A percentile compares a stretch with the other conserved stretches of the same genome.
These are phyloP conservation scores for Neofusicoccum sp. DNA, from an alignment of 2,329 filamentous ascomycete genomes.

Conservation along the genomic window DNA sequence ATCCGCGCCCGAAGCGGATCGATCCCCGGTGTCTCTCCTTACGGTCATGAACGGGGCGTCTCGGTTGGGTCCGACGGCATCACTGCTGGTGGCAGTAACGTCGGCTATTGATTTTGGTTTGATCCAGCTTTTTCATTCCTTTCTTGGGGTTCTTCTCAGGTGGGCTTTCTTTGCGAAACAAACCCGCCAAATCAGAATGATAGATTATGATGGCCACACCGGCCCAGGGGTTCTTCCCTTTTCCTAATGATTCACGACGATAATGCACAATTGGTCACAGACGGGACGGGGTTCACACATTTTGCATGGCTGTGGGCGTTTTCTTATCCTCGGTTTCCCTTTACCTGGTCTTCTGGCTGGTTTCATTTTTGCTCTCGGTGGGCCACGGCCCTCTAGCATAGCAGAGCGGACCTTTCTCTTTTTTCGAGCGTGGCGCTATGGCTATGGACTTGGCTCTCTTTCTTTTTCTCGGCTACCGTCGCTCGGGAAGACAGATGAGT, in stretches of 20 bases:
- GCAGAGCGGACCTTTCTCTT: neutral
- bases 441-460: neutral
- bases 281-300: neutral
- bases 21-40: slow-evolving; percentile 28
- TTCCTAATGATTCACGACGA: neutral
- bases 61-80: slow-evolving; percentile 26
- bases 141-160: neutral
- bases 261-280: neutral
- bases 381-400: neutral
- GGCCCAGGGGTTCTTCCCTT: neutral
- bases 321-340: neutral
- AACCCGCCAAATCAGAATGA: slow-evolving; percentile 1
- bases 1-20: slow-evolving; percentile 31
- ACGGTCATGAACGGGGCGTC: slow-evolving; percentile 28
- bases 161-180: neutral
- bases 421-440: slow-evolving; percentile 5
- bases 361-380: neutral
- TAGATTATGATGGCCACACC: slow-evolving; percentile 7
- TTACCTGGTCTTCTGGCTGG: neutral
- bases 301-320: slow-evolving; percentile 7
- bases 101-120: slow-evolving; percentile 14
- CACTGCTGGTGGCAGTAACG: slow-evolving; percentile 25
- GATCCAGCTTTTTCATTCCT: neutral
- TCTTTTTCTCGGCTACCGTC: neutral
- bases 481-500: neutral